Percentiles rank a stretch among this genome's conserved stretches.
Conservation (phyloP, 768 basidiomycete species). For the Tylopilus sp. region DNA sequence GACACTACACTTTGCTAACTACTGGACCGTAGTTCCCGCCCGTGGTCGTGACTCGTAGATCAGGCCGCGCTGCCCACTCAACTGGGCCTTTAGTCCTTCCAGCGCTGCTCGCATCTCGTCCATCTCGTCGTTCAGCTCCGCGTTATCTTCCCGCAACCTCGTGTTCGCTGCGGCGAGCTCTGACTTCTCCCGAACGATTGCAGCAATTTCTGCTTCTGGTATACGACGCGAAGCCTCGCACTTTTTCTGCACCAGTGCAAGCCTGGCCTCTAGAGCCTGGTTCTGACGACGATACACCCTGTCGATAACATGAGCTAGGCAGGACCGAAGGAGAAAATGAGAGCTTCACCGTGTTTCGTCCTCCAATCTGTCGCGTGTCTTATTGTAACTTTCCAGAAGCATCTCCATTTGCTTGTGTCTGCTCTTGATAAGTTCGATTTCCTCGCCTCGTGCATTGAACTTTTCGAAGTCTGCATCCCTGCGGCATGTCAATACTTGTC, state of each 20-base stretch:
- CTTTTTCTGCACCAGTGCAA: slow-evolving; percentile 45
- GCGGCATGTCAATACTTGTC: slow-evolving; percentile 9
- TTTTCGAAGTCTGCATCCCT: slow-evolving; percentile 77
- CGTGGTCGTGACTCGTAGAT: slow-evolving; percentile 48
- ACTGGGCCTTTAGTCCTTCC: slow-evolving; percentile 58
- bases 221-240: slow-evolving; percentile 34
- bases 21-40: slow-evolving; percentile 19
- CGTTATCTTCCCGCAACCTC: slow-evolving; percentile 57
- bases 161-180: slow-evolving; percentile 47
- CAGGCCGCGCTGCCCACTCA: slow-evolving; percentile 43
- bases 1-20: slow-evolving; percentile 2
- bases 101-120: slow-evolving; percentile 72
- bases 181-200: slow-evolving; percentile 46
- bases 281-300: slow-evolving; percentile 61
- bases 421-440: slow-evolving; percentile 53
- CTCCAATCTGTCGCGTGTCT: slow-evolving; percentile 51
- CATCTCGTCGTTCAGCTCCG: slow-evolving; percentile 47
- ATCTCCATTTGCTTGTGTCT: slow-evolving; percentile 66
- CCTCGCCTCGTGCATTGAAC: slow-evolving; percentile 61
- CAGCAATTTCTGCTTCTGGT: slow-evolving; percentile 42
- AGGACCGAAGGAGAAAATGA: not conserved
- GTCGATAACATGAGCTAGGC: slow-evolving; percentile 1
- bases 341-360: slow-evolving; percentile 53
- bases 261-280: slow-evolving; percentile 56
- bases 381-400: slow-evolving; percentile 55